Base-by-base conservation (phyloP, 495 filamentous ascomycete genomes). In the Usnea hakonensis region DNA sequence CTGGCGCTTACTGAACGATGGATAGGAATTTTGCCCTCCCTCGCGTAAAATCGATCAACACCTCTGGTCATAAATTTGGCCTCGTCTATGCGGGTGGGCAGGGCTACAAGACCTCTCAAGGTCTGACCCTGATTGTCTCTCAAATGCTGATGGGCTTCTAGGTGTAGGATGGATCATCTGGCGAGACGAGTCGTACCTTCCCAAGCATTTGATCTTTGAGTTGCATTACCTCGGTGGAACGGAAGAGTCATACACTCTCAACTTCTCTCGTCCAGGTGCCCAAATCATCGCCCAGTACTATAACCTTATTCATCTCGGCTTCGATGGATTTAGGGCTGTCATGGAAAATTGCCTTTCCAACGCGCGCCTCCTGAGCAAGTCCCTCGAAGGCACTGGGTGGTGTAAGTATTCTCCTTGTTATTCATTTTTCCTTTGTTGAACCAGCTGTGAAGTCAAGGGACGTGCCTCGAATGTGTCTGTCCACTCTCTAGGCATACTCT, bases 281-380 rank as follows among this genome's bases (percentile, higher is more conserved):
- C 88, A 90, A 63, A 78, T 90, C 36, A 81, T 90, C 56, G 87
- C 78, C 10, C 88, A 91, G 69, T 91, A 90, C 70, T 91, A 83
- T 71, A 90, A 90, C 69, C 78, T 90, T 17, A 85, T 90, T 56
- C 85, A 88, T 65, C 81, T 91, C 7, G 88, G 88, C 6, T 85
- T 83, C 71, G 72, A 76, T 0, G 88, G 88, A 30, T 91, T 84
- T 69, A 77, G 74, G 48, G 70, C 76, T 38, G 81, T 89, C 63
- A 88, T 90, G 84, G 84, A 87, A 65, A 89, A 87, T 66, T 82
- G 84, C 63, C 73, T 91, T n/a, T 68, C 79, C 37, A 89, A 89
- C 61, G 87, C 88, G 1, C 78, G 87, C 3, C 71, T 88, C 1
- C 74, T 91, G 7, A 86, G 83, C 50, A 84, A 85, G 59, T 78